Base-by-base conservation (phyloP, 495 filamentous ascomycete species). In the Beverwykella pulmonaria region DNA sequence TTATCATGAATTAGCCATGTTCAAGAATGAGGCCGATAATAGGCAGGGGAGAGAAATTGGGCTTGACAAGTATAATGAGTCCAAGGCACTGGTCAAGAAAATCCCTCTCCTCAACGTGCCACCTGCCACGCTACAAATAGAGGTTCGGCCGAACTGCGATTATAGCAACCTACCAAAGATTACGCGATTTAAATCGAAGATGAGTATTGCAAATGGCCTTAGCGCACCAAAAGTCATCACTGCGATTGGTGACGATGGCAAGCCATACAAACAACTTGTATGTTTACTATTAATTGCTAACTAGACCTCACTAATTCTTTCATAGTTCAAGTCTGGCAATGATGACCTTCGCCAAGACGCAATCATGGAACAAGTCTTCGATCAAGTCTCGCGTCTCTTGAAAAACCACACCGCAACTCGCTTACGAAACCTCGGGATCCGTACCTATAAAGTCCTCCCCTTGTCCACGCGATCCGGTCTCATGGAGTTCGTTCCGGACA, bases 361-460 rank as follows among this genome's bases (percentile, higher is more conserved):
- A 19, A 99, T 99, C 79, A 99, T 99, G 95, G 95, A 98, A 75
- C 94, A 99, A 78, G 94, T 99, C 30, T 99, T 98, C 77, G 91
- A 91, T 53, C 91, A 96, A 83, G 94, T 97, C 29, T 96, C 90
- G 71, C 88, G 89, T 59, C 87, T 98, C 5, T 82, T 99, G 25
- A 89, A 90, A 76, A 88, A 89, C 25, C 90, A 97, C 70, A 86
- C 89, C 53, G 86, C 89, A 12, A 97, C 95, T 7, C 87, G 90
- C 10, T 92, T 95, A 70, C 89, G 94, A 1, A 90, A 93, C 67
- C 82, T 99, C 22, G 87, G 87, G 2, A 92, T 99, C 71, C 80
- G 94, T 30, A 97, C 94, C 0, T 99, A 99, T 82, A 97, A 96
- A 74, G 94, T 99, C 19, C 79, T 98, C 10, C 94, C 94, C 0